Evolutionary conservation across 805 yeast species (phyloP).

Genomic region (Kluyveromyces wickerhamii): DNA sequence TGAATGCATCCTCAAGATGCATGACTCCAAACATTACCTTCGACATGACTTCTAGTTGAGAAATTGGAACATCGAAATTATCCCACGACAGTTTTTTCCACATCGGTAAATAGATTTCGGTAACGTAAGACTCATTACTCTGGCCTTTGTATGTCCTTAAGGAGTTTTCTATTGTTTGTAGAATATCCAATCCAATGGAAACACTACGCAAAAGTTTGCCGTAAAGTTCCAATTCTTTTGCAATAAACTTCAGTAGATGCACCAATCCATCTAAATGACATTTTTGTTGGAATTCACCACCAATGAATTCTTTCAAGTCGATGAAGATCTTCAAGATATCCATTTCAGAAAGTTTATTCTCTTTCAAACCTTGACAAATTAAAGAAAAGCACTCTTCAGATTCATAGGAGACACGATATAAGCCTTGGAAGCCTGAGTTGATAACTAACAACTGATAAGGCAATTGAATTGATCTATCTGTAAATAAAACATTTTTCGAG

Average conservation of each 20-base stretch:
- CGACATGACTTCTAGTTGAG: constrained; percentile 34
- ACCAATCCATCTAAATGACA: constrained; percentile 24
- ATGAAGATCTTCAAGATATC: constrained; percentile 29
- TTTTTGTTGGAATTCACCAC: constrained; percentile 23
- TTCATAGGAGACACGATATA: constrained; percentile 43
- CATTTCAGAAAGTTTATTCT: constrained; percentile 16
- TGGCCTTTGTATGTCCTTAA: constrained; percentile 9
- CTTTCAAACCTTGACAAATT: constrained; percentile 15
- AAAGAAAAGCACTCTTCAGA: constrained; percentile 20
- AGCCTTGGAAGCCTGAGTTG: constrained; percentile 31
- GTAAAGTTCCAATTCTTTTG: constrained; percentile 14
- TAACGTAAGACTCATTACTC: constrained; percentile 4
- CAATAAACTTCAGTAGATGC: constrained; percentile 17
- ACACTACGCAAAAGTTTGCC: constrained; percentile 21
- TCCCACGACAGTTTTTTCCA: constrained; percentile 33
- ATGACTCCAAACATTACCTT: constrained; percentile 19
- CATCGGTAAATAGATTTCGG: constrained; percentile 10
- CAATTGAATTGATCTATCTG: constrained; percentile 21
- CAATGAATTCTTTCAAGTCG: constrained; percentile 29
- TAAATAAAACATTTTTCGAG: constrained; percentile 18
- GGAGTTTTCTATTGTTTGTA: constrained; percentile 16
- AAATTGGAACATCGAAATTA: constrained; percentile 16
- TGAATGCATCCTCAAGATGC: constrained; percentile 13
- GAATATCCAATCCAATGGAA: constrained; percentile 20
- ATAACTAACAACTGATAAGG: constrained; percentile 13